Evolutionary conservation across 148 eudicot species (phyloP).

Genomic region (Rhododendron molle): DNA sequence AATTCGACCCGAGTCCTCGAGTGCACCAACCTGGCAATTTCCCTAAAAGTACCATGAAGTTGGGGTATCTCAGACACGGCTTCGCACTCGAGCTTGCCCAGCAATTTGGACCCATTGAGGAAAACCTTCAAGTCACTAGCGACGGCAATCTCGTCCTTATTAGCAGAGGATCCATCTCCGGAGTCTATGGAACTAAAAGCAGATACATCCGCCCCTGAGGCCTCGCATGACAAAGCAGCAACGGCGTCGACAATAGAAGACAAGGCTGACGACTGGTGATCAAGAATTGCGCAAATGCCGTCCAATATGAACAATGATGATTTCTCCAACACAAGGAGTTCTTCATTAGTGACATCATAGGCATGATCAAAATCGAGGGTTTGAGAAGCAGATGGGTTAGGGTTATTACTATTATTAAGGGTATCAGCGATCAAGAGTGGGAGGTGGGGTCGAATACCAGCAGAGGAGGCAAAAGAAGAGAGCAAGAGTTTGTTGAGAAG

Average conservation of each 20-base stretch:
- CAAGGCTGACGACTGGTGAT: slow-evolving; percentile 38
- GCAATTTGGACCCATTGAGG: slow-evolving; percentile 79
- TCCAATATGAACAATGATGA: slow-evolving; percentile 31
- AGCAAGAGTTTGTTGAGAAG: slow-evolving; percentile 47
- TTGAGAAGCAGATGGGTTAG: background rate
- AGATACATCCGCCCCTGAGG: slow-evolving; percentile 39
- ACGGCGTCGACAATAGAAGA: slow-evolving; percentile 42
- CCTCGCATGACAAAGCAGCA: slow-evolving; percentile 78
- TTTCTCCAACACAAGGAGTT: slow-evolving; percentile 23
- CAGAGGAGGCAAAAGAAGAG: slow-evolving; percentile 25
- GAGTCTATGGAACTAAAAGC: slow-evolving; percentile 54
- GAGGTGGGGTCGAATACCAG: slow-evolving; percentile 24
- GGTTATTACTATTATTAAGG: slow-evolving; percentile 8
- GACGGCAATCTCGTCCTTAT: slow-evolving; percentile 73
- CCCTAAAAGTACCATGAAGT: slow-evolving; percentile 62
- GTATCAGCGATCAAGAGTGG: slow-evolving; percentile 26
- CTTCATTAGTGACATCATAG: slow-evolving; percentile 31
- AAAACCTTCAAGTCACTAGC: slow-evolving; percentile 74
- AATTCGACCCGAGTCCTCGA: slow-evolving; percentile 43
- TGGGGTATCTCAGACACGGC: slow-evolving; percentile 46
- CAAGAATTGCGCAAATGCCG: slow-evolving; percentile 62
- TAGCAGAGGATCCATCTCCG: slow-evolving; percentile 62
- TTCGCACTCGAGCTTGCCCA: slow-evolving; percentile 32
- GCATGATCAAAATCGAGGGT: slow-evolving; percentile 5
- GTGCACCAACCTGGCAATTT: slow-evolving; percentile 45